Base-by-base conservation (phyloP, 257 asterid species). In the Datura wrightii region DNA sequence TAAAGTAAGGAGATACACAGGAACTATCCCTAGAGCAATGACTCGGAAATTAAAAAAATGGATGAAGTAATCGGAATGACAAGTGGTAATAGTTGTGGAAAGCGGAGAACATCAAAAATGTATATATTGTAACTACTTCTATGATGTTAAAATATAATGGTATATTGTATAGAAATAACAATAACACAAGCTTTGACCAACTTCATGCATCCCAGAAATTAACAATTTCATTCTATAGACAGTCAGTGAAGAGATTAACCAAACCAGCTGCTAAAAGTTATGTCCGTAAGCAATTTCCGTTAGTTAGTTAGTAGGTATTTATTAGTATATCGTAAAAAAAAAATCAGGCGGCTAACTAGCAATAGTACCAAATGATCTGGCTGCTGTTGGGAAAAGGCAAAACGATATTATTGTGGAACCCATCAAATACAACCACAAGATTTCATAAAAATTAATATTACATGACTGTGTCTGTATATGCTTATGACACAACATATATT, bases 351-450 rank as follows among this genome's bases (percentile, higher is more conserved):
- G 80, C 41, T 44, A 46, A 72, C 80, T 44, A n/a, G 58, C 58
- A 46, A 46, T 46, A 44, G 41, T n/a, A 44, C 55, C 55, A 72
- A 44, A 72, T 72, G 80, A 46, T 72, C 14, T 58, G 31, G 80
- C n/a, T 72, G 58, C 10, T 46, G 56, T 72, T 72, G 41, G n/a
- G 80, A 72, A 72, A 72, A 46, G 80, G 39, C 39, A 72, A 72
- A 19, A 72, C 6, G 10, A 46, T 44, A 46, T 72, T 72, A 72
- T 41, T 44, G 56, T 3, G 10, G 10, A 44, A 71, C 56, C 39
- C 79, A 71, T 44, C 37, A 71, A 71, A 71, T 44, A 44, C 56
- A 71, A 71, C 44, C 56, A 71, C 10, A 44, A 71, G 37, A 71
- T 42, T 71, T 44, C 56, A 71, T 39, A 71, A 71, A 42, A 42